Conservation (phyloP, 495 filamentous ascomycete species). For the Penicillium bovifimosum region DNA sequence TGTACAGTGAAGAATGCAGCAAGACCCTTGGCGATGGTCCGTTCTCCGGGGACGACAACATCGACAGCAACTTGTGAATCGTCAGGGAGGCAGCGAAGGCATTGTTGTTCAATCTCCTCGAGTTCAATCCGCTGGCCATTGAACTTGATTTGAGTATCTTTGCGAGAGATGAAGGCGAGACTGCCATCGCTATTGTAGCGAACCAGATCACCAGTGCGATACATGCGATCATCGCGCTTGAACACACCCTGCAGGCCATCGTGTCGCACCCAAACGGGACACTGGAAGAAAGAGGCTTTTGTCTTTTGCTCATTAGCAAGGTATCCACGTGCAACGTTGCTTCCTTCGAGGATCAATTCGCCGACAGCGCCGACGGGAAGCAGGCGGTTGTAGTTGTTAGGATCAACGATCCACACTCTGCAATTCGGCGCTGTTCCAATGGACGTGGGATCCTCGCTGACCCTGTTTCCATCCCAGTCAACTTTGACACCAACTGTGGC, state of each 20-base stretch:
- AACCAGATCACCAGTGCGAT: slow-evolving; percentile 48
- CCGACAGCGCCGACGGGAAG: slow-evolving; percentile 57
- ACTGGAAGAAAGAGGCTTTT: slow-evolving; percentile 49
- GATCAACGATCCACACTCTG: slow-evolving; percentile 56
- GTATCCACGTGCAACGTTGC: slow-evolving; percentile 55
- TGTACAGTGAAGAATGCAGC: slow-evolving; percentile 40
- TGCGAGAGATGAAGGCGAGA: slow-evolving; percentile 50
- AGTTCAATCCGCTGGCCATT: slow-evolving; percentile 62
- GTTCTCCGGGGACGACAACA: slow-evolving; percentile 33
- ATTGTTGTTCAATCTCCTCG: slow-evolving; percentile 59
- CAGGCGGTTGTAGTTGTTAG: slow-evolving; percentile 49
- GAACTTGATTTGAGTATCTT: slow-evolving; percentile 62
- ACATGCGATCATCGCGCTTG: slow-evolving; percentile 31
- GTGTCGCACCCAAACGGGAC: slow-evolving; percentile 44
- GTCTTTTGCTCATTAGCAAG: slow-evolving; percentile 52
- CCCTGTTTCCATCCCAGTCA: slow-evolving; percentile 38
- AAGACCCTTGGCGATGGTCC: slow-evolving; percentile 33
- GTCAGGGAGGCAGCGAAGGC: slow-evolving; percentile 24
- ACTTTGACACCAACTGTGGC: slow-evolving; percentile 37
- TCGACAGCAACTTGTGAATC: slow-evolving; percentile 40
- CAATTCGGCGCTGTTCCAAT: slow-evolving; percentile 39
- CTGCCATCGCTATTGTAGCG: slow-evolving; percentile 50
- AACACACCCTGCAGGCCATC: slow-evolving; percentile 23
- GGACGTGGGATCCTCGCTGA: slow-evolving; percentile 32
- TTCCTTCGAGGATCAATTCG: slow-evolving; percentile 62